Conservation (phyloP, 257 asterid species). For the Asclepias syriaca region DNA sequence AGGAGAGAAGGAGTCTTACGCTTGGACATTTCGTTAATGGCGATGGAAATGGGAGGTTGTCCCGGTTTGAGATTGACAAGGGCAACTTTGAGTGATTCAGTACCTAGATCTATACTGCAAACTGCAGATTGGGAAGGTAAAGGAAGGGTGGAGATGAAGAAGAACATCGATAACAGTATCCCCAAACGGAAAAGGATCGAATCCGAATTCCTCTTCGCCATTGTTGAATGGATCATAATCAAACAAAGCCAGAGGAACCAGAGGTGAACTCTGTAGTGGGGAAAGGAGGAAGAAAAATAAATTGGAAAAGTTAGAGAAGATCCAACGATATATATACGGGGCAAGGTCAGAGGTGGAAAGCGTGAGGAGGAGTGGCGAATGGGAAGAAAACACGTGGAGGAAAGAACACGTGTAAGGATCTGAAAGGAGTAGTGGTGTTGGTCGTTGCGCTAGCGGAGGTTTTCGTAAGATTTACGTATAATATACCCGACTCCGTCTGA, state of each 20-base stretch:
- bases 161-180: conserved; percentile 35
- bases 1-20: conserved; percentile 85
- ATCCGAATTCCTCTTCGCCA: conserved; percentile 29
- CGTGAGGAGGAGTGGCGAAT: conserved; percentile 22
- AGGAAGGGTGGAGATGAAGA: conserved; percentile 18
- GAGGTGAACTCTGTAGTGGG: conserved; percentile 15
- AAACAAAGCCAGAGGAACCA: neutral
- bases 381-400: conserved; percentile 18
- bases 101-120: conserved; percentile 96
- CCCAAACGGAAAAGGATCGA: conserved; percentile 33
- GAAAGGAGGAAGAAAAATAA: neutral
- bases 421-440: conserved; percentile 57
- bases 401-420: conserved; percentile 42
- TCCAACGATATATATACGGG: conserved; percentile 27
- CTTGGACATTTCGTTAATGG: conserved; percentile 97
- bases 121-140: conserved; percentile 71
- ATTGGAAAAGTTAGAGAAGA: neutral
- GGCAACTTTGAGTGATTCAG: conserved; percentile 92
- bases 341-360: conserved; percentile 36
- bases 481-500: too few relatives aligned
- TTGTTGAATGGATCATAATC: conserved; percentile 9
- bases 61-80: conserved; percentile 93
- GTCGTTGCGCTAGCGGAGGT: conserved; percentile 11
- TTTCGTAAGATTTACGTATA: neutral
- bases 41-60: conserved; percentile 85